phyloP scores from a whole-genome alignment of 1,139 yeast species.

The Magnusiomyces fungicola region DNA sequence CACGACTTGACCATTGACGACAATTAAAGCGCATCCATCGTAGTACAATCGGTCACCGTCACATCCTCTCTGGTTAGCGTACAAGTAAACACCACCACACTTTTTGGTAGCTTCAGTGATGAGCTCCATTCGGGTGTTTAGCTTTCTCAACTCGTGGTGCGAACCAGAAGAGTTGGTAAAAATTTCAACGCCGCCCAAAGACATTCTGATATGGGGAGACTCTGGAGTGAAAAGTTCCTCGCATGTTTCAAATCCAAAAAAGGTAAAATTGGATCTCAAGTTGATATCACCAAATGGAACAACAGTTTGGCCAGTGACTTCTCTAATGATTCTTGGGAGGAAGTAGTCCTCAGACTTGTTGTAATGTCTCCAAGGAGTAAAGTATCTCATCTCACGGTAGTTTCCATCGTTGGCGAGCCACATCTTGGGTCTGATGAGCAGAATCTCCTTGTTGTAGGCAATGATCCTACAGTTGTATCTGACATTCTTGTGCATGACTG shows the following conservation, averaged over 20 bases:
- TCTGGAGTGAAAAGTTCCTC: slow-evolving; percentile 96
- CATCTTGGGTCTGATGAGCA: slow-evolving; percentile 84
- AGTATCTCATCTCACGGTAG: slow-evolving; percentile 94
- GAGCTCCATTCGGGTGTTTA: slow-evolving; percentile 73
- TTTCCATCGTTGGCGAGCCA: slow-evolving; percentile 96
- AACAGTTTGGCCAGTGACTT: slow-evolving; percentile 39
- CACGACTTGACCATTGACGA: slow-evolving; percentile 81
- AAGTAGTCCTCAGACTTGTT: slow-evolving; percentile 63
- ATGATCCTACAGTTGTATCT: slow-evolving; percentile 87
- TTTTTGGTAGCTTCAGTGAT: slow-evolving; percentile 89
- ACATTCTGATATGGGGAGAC: slow-evolving; percentile 87
- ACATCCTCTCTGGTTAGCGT: slow-evolving; percentile 94
- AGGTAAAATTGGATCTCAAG: slow-evolving; percentile 72
- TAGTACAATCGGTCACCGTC: slow-evolving; percentile 96
- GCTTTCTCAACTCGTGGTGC: slow-evolving; percentile 88
- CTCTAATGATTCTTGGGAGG: slow-evolving; percentile 58
- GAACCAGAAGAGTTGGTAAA: slow-evolving; percentile 93
- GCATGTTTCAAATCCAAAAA: slow-evolving; percentile 93
- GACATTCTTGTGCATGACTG: slow-evolving; percentile 77
- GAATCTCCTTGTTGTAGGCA: slow-evolving; percentile 68
- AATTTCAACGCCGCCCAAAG: slow-evolving; percentile 93
- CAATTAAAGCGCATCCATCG: slow-evolving; percentile 94
- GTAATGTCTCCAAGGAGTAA: slow-evolving; percentile 87
- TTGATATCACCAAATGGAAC: slow-evolving; percentile 90
- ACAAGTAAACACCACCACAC: slow-evolving; percentile 92